phyloP scores from a whole-genome alignment of 2,329 filamentous ascomycete species.

The Fusarium euwallaceae region DNA sequence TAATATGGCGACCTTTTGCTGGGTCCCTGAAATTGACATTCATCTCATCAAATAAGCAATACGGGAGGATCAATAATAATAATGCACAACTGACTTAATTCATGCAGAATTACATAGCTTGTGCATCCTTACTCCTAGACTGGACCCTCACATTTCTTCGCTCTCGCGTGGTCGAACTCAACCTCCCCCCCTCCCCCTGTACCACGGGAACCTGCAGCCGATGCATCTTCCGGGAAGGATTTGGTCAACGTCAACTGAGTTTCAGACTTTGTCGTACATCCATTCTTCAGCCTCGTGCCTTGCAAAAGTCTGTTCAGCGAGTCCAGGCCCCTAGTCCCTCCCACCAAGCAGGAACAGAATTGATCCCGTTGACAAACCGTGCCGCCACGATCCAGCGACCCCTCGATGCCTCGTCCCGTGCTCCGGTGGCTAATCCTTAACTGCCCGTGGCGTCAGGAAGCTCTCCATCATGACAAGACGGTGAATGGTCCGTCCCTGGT shows the following conservation, averaged over 20 bases:
- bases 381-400: constrained; percentile 27
- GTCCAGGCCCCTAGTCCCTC: constrained; percentile 29
- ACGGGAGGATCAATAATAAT: constrained; percentile 9
- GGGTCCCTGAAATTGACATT: constrained; percentile 10
- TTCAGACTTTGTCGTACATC: constrained; percentile 25
- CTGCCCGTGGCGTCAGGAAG: neutral
- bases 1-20: neutral
- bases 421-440: constrained; percentile 1
- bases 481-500: neutral
- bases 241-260: constrained; percentile 13
- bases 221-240: constrained; percentile 9
- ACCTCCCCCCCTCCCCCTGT: constrained; percentile 18
- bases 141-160: constrained; percentile 2
- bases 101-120: constrained; percentile 31
- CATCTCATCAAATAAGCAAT: constrained; percentile 8
- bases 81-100: constrained; percentile 17
- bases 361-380: constrained; percentile 28
- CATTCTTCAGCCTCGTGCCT: constrained; percentile 28
- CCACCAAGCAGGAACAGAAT: constrained; percentile 27
- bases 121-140: neutral
- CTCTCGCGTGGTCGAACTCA: constrained; percentile 23
- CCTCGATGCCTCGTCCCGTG: constrained; percentile 10
- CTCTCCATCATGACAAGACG: constrained; percentile 6
- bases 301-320: constrained; percentile 28
- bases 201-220: constrained; percentile 36